phyloP scores from a whole-genome alignment of 352 stramenopile genomes.

The Phytophthora rubi region DNA sequence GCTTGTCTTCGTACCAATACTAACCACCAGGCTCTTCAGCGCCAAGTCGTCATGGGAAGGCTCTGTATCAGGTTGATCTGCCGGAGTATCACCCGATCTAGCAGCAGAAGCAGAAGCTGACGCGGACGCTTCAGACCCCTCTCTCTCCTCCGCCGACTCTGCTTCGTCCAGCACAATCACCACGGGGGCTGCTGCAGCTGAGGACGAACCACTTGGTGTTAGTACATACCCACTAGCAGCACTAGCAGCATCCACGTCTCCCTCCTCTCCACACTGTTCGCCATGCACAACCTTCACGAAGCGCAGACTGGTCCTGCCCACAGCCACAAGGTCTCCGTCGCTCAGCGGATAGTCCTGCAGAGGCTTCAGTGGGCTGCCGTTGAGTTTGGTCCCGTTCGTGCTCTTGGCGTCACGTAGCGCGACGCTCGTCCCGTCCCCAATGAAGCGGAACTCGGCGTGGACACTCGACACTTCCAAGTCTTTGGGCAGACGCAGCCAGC shows the following conservation, averaged over 20 bases:
- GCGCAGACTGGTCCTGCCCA: constrained; percentile 50
- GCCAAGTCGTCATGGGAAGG: constrained; percentile 15
- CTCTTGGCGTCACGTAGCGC: constrained; percentile 49
- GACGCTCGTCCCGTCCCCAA: constrained; percentile 2
- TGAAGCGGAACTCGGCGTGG: constrained; percentile 53
- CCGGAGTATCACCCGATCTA: constrained; percentile 1
- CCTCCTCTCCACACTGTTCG: constrained; percentile 15
- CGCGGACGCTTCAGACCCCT: background rate
- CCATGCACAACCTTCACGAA: constrained; percentile 37
- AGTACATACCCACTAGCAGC: background rate
- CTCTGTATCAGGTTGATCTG: constrained; percentile 30
- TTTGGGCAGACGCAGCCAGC: constrained; percentile 51
- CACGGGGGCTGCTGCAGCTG: constrained; percentile 8
- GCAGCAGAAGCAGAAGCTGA: background rate
- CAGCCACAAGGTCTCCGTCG: constrained; percentile 49
- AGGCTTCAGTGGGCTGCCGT: constrained; percentile 36
- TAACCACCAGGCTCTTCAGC: background rate
- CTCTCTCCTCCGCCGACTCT: constrained; percentile 10
- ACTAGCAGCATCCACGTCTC: background rate
- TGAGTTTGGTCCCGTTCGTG: constrained; percentile 69
- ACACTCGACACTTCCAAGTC: constrained; percentile 69
- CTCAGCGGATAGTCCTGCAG: constrained; percentile 37
- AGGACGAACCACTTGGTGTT: constrained; percentile 18
- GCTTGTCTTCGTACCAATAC: background rate
- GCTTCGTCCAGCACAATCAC: constrained; percentile 25